phyloP scores from a whole-genome alignment of 176 grass and related monocot genomes.

The Musa troglodytarum region DNA sequence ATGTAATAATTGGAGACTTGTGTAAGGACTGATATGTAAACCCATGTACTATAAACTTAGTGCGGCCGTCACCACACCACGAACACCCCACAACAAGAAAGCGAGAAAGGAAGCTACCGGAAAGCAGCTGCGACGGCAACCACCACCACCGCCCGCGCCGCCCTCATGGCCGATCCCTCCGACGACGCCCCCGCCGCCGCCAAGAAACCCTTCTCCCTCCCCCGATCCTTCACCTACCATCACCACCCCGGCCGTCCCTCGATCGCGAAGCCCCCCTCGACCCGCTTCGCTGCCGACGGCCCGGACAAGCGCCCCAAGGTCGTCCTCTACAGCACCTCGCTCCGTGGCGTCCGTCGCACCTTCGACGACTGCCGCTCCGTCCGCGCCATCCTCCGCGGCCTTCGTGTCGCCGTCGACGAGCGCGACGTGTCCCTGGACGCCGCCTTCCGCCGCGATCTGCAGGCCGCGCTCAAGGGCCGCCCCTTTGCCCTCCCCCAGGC shows the following conservation, averaged over 20 bases:
- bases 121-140: too few species aligned
- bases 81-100: too few species aligned
- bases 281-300: constrained; percentile 34
- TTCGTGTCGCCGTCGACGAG: constrained; percentile 73
- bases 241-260: constrained; percentile 39
- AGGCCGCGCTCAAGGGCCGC: constrained; percentile 40
- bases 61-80: too few species aligned
- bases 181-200: not conserved
- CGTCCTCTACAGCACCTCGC: constrained; percentile 83
- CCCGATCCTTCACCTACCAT: constrained; percentile 68
- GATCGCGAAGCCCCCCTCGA: constrained; percentile 21
- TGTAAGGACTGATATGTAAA: too few species aligned
- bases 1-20: too few species aligned
- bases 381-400: constrained; percentile 73
- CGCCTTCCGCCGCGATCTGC: constrained; percentile 62
- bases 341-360: constrained; percentile 78
- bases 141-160: not conserved
- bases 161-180: constrained; percentile 1
- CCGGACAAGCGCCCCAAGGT: constrained; percentile 49
- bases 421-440: constrained; percentile 91
- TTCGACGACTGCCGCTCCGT: constrained; percentile 67
- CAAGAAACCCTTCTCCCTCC: constrained; percentile 54
- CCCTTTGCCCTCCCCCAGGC: constrained; percentile 74
- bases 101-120: too few species aligned
- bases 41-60: too few species aligned